Base-by-base conservation (phyloP, 495 filamentous ascomycete genomes). In the Penicillium goetzii region DNA sequence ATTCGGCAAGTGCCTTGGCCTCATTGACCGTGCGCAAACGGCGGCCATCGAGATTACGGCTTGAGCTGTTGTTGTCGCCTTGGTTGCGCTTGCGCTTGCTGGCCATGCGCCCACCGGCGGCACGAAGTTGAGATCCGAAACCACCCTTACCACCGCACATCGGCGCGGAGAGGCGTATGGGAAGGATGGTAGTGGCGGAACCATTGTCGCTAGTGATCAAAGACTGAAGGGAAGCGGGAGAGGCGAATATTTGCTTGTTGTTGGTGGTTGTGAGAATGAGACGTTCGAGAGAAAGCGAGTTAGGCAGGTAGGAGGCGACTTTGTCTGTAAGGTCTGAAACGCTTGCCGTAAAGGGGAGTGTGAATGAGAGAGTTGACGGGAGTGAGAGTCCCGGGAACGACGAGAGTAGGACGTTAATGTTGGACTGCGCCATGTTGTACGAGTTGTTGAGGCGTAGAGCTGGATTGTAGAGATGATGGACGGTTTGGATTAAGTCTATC, bases 51-150 rank as follows among this genome's bases (percentile, higher is more conserved):
- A 98, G 88, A 67, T 98, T 98, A 47, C 95, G 87, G 68, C 88
- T 96, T 9, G 92, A 97, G 33, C 87, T 91, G 69, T 93, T 92
- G 66, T 89, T 88, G 38, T 97, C 92, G 55, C 91, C 91, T 67
- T 90, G 84, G 61, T 91, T 84, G 76, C 88, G 88, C 83, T 97
- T 97, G 72, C 92, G 90, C 74, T 92, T 93, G 7, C 88, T 90
- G 1, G 92, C 95, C 95, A 99, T 99, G 78, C 95, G 95, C 17
- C 95, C 95, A 71, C 95, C 95, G 15, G 95, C 95, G 5, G 95
- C 95, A 72, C 95, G 92, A 30, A 99, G 88, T 75, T 98, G 96
- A 7, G 93, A 97, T 65, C 95, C 95, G 76, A 99, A 99, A 59
- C 95, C 95, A 73, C 95, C 95, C 72, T 99, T 99, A 68, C 95